A percentile compares a stretch with the other conserved stretches of the same genome.
These are phyloP conservation scores for Miscanthus lutarioriparius DNA, from an alignment of 176 grass and related monocot species.

Conservation along the genomic window DNA sequence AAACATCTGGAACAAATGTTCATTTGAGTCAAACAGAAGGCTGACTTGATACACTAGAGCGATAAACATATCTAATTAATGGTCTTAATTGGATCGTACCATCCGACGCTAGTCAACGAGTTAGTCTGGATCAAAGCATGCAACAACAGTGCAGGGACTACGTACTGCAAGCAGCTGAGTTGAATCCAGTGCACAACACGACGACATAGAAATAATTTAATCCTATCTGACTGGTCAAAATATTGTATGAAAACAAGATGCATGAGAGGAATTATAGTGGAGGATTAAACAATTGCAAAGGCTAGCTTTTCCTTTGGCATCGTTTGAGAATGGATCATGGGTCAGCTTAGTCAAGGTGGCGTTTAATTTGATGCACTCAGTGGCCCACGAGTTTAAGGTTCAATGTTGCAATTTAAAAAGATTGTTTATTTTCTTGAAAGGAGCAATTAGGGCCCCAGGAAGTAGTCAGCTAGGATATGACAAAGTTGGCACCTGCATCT, in stretches of 20 bases:
- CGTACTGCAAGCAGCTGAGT: neutral
- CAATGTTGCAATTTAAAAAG: neutral
- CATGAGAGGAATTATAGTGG: slow-evolving; percentile 26
- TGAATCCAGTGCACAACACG: neutral
- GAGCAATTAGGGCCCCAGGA: neutral
- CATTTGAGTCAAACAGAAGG: too few relatives aligned
- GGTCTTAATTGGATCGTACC: too few relatives aligned
- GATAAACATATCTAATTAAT: too few relatives aligned
- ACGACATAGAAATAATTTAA: too few relatives aligned
- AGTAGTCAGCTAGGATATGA: slow-evolving; percentile 11
- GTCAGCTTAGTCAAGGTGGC: slow-evolving; percentile 32
- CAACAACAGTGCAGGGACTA: too few relatives aligned
- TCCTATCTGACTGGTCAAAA: slow-evolving; percentile 44
- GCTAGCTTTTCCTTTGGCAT: neutral
- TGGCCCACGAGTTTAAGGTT: slow-evolving; percentile 16
- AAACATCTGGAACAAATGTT: too few relatives aligned
- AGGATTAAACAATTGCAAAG: slow-evolving; percentile 31
- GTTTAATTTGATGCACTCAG: neutral
- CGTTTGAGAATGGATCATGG: neutral
- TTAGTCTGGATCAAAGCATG: too few relatives aligned
- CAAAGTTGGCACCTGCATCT: neutral
- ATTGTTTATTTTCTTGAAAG: neutral
- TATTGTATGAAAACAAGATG: slow-evolving; percentile 11
- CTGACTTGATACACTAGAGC: too few relatives aligned
- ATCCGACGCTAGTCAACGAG: too few relatives aligned